These are phyloP conservation scores for Umbelopsis sp. DNA, from an alignment of 192 early-diverging fungal species.

Conservation along the genomic window DNA sequence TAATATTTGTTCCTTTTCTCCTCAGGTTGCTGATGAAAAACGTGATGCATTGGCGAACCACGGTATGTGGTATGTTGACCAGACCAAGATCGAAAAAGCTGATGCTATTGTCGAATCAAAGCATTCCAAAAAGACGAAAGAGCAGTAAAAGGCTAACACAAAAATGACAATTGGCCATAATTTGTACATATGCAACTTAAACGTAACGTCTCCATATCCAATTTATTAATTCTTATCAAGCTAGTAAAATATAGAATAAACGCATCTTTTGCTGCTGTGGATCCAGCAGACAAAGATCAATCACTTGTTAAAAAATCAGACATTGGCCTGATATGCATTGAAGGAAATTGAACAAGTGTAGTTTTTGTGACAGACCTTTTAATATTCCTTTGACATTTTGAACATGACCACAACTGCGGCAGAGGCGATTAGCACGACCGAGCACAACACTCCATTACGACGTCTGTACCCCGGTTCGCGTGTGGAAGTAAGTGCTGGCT, in stretches of 20 bases:
- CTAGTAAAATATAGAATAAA: too few species aligned
- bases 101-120: neutral
- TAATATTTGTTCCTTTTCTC: too few species aligned
- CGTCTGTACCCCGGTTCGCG: slow-evolving; percentile 32
- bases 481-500: slow-evolving; percentile 25
- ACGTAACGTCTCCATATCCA: too few species aligned
- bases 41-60: neutral
- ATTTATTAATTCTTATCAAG: too few species aligned
- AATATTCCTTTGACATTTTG: neutral
- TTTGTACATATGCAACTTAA: too few species aligned
- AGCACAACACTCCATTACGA: slow-evolving; percentile 16
- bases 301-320: too few species aligned
- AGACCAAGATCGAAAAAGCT: neutral
- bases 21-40: slow-evolving; percentile 20
- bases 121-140: neutral
- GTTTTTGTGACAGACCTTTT: too few species aligned
- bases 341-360: too few species aligned
- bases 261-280: too few species aligned
- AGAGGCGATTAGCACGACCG: neutral
- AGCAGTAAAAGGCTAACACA: neutral
- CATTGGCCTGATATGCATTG: too few species aligned
- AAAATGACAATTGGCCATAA: neutral
- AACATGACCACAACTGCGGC: neutral
- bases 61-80: slow-evolving; percentile 22
- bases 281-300: too few species aligned